Percentiles rank a stretch among this genome's conserved stretches.
These are phyloP conservation scores for Dothideomycetes sp. DNA, from an alignment of 2,329 filamentous ascomycete genomes.

Conservation along the genomic window DNA sequence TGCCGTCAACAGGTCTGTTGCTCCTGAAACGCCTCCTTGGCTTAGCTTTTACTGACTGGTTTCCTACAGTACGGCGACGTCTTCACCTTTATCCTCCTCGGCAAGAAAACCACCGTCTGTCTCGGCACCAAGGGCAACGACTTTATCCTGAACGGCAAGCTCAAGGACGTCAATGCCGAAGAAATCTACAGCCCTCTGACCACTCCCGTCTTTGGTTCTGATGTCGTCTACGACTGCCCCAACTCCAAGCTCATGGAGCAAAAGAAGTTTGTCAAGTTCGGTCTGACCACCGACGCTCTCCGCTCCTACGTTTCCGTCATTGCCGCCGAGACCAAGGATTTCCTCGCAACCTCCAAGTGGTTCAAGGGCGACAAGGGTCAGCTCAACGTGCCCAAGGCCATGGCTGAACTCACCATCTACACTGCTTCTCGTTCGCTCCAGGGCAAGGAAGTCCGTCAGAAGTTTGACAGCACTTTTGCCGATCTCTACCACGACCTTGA, in stretches of 20 bases:
- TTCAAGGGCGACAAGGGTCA: conserved; percentile 62
- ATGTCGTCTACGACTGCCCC: conserved; percentile 85
- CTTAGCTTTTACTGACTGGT: conserved; percentile 2
- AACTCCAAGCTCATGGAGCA: conserved; percentile 93
- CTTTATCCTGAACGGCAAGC: conserved; percentile 84
- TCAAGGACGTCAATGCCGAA: conserved; percentile 81
- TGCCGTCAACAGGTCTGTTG: conserved; percentile 61
- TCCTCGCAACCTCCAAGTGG: conserved; percentile 49
- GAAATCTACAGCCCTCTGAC: conserved; percentile 77
- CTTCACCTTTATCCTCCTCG: conserved; percentile 81
- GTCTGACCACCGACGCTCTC: conserved; percentile 66
- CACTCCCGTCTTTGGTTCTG: conserved; percentile 65
- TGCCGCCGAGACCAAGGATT: conserved; percentile 61
- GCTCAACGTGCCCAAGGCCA: conserved; percentile 62
- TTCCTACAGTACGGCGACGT: conserved; percentile 66
- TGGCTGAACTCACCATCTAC: conserved; percentile 84
- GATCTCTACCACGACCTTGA: conserved; percentile 81
- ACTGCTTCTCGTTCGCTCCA: conserved; percentile 80
- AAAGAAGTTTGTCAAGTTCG: conserved; percentile 87
- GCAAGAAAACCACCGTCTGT: conserved; percentile 81
- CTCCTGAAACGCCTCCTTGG: neutral
- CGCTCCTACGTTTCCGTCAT: conserved; percentile 72
- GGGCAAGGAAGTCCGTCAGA: conserved; percentile 70
- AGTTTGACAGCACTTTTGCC: conserved; percentile 72
- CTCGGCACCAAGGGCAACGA: conserved; percentile 77